These are phyloP conservation scores for Cyphellophora europaea DNA, from an alignment of 2,329 filamentous ascomycete genomes.

Conservation along the genomic window DNA sequence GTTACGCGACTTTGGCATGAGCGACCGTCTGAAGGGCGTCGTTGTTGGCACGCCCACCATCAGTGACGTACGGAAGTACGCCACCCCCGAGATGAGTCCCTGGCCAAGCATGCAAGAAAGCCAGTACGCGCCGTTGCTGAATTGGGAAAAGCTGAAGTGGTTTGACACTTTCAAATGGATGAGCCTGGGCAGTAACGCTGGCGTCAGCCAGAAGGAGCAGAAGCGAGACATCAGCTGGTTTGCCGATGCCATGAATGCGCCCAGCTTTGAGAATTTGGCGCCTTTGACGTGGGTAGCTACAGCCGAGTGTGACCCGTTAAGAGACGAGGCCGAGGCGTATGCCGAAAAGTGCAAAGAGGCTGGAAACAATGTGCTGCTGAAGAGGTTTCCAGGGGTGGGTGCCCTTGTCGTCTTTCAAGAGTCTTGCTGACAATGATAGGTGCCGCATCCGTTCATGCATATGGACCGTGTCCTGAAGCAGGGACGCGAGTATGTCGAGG, in stretches of 20 bases:
- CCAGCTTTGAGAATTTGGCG: constrained; percentile 15
- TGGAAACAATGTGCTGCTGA: constrained; percentile 15
- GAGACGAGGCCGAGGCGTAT: constrained; percentile 19
- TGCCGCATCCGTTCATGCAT: constrained; percentile 19
- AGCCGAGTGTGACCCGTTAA: constrained; percentile 16
- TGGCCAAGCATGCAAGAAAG: constrained; percentile 18
- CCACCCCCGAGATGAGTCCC: constrained; percentile 17
- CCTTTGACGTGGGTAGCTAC: constrained; percentile 17
- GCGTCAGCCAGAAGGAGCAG: constrained; percentile 12
- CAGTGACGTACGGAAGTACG: constrained; percentile 17
- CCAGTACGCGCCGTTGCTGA: constrained; percentile 16
- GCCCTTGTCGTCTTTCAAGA: too few relatives aligned
- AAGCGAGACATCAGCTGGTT: constrained; percentile 17
- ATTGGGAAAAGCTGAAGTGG: constrained; percentile 19
- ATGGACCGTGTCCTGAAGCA: constrained; percentile 16
- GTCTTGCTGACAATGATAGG: too few relatives aligned
- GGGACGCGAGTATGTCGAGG: constrained; percentile 17
- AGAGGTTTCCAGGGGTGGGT: constrained; percentile 17
- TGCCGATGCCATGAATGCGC: constrained; percentile 16
- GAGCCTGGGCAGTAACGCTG: constrained; percentile 9
- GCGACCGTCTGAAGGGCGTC: constrained; percentile 15
- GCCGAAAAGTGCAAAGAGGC: constrained; percentile 14
- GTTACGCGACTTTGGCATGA: constrained; percentile 13
- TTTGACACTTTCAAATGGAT: constrained; percentile 20
- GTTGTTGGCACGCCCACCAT: constrained; percentile 18